A percentile compares a stretch with the other conserved stretches of the same genome.
These are phyloP conservation scores for Astrothelium subdiscretum DNA, from an alignment of 495 filamentous ascomycete species.

Conservation along the genomic window DNA sequence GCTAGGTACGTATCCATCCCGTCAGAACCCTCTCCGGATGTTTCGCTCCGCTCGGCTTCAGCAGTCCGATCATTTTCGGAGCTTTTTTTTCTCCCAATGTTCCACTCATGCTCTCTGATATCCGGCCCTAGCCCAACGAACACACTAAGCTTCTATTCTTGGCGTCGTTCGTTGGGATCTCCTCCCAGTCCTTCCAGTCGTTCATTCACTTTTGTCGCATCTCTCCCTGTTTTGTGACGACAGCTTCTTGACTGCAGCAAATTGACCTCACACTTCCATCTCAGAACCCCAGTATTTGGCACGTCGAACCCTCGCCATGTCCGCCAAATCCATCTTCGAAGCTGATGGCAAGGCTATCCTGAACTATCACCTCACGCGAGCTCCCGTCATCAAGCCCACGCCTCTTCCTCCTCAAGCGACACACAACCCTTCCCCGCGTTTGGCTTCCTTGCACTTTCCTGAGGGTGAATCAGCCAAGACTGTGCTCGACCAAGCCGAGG, in stretches of 20 bases:
- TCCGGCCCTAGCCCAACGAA: background rate
- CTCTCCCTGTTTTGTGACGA: background rate
- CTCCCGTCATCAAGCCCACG: slow-evolving; percentile 93
- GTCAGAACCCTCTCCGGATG: background rate
- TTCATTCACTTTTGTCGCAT: background rate
- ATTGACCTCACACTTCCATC: background rate
- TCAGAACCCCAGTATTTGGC: slow-evolving; percentile 4
- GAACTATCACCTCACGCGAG: slow-evolving; percentile 99
- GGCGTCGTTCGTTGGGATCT: background rate
- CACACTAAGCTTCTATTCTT: background rate
- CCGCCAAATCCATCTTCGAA: slow-evolving; percentile 95
- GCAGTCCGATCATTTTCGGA: background rate
- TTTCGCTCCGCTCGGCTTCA: background rate
- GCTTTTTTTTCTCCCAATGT: background rate
- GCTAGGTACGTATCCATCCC: background rate
- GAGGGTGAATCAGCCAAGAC: slow-evolving; percentile 70
- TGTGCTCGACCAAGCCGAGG: slow-evolving; percentile 90
- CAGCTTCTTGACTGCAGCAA: background rate
- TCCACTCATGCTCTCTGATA: background rate
- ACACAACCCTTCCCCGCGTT: slow-evolving; percentile 85
- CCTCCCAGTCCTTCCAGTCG: background rate
- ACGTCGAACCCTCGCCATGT: slow-evolving; percentile 51
- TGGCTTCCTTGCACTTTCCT: slow-evolving; percentile 88
- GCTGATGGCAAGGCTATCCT: slow-evolving; percentile 99
- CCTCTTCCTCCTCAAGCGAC: slow-evolving; percentile 73